phyloP scores from a whole-genome alignment of 179 eudicot genomes.

The Silene noctiflora region DNA sequence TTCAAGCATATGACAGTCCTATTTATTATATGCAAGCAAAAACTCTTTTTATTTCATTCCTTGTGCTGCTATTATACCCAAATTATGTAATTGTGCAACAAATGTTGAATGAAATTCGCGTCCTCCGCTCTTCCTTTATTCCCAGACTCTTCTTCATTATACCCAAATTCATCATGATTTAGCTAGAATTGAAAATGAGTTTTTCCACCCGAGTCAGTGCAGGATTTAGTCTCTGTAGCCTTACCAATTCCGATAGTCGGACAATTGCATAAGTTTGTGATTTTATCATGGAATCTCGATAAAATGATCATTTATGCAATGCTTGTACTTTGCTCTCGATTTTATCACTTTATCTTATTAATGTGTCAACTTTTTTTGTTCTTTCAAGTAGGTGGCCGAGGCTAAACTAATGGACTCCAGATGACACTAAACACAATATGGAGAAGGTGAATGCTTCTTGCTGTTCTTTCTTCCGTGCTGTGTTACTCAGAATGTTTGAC shows the following conservation, averaged over 20 bases:
- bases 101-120: too few species aligned
- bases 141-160: too few species aligned
- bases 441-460: background rate
- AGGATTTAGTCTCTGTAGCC: too few species aligned
- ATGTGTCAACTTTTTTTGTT: too few species aligned
- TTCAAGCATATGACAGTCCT: background rate
- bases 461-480: background rate
- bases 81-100: too few species aligned
- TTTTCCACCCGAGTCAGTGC: too few species aligned
- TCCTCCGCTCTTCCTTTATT: too few species aligned
- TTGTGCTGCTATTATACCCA: background rate
- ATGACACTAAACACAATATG: background rate
- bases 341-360: too few species aligned
- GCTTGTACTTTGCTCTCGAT: background rate
- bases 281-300: background rate
- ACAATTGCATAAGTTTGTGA: too few species aligned
- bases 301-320: background rate
- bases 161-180: too few species aligned
- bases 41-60: background rate
- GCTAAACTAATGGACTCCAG: background rate
- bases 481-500: background rate
- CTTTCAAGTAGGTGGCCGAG: background rate
- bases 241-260: too few species aligned
- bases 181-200: too few species aligned
- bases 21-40: background rate